Percentiles rank a stretch among this genome's conserved stretches.
Evolutionary conservation across 1,284 basidiomycete species (phyloP).

Genomic region (Ceratobasidium sp.): DNA sequence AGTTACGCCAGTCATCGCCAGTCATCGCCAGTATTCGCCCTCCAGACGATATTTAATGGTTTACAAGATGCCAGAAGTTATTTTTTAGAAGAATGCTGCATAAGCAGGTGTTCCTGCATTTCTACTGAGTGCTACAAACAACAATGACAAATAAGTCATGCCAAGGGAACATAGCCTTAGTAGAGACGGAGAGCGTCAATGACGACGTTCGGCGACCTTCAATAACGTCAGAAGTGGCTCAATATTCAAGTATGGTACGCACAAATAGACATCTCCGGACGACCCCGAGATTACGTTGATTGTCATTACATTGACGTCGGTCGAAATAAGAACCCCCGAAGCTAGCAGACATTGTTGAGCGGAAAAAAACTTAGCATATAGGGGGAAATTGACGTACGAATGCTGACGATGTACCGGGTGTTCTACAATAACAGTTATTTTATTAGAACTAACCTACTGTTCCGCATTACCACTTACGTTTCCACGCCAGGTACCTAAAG

Average conservation of each 20-base stretch:
- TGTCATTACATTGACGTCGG: slow-evolving; percentile 38
- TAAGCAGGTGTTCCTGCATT: no score
- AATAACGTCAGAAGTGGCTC: background rate
- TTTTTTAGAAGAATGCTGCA: no score
- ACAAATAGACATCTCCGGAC: slow-evolving; percentile 33
- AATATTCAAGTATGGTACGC: background rate
- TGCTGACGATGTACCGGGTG: slow-evolving; percentile 36
- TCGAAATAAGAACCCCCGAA: slow-evolving; percentile 35
- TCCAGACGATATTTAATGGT: no score
- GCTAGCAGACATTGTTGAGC: background rate
- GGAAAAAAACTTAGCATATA: background rate
- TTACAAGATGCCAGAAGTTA: no score
- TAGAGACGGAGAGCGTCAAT: slow-evolving; percentile 39
- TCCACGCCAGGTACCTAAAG: slow-evolving; percentile 43
- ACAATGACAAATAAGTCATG: no score
- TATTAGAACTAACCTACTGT: background rate
- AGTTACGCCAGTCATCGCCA: no score
- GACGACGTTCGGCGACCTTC: slow-evolving; percentile 39
- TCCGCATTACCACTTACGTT: slow-evolving; percentile 14
- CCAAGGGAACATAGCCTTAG: background rate
- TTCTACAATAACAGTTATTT: slow-evolving; percentile 20
- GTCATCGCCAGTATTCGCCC: no score
- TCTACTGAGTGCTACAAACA: no score
- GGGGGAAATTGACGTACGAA: slow-evolving; percentile 18
- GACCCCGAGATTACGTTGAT: slow-evolving; percentile 44